These are phyloP conservation scores for Moesziomyces antarcticus DNA, from an alignment of 1,284 basidiomycete genomes.

Conservation along the genomic window DNA sequence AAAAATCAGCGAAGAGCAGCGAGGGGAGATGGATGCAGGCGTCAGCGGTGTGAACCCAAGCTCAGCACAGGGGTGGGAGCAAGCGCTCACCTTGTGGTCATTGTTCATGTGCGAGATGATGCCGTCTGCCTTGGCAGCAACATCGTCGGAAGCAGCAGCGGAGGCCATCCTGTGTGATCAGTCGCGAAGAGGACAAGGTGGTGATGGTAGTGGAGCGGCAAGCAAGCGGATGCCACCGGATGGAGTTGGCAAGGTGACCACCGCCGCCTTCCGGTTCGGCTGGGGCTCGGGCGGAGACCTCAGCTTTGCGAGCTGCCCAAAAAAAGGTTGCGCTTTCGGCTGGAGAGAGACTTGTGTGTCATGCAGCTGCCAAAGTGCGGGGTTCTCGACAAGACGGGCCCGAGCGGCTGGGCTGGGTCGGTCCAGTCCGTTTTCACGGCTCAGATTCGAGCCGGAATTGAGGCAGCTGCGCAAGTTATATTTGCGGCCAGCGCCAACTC, in stretches of 20 bases:
- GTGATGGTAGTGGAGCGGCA: not conserved
- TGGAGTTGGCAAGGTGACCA: not conserved
- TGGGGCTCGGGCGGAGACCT: not conserved
- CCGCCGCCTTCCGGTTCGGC: not conserved
- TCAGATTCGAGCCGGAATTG: constrained; percentile 2
- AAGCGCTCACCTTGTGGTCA: constrained; percentile 40
- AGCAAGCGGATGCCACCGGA: not conserved
- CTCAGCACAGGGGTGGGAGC: not conserved
- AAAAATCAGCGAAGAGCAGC: too few relatives aligned
- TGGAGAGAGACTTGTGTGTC: not conserved
- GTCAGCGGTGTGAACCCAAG: not conserved
- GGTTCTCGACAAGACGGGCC: not conserved
- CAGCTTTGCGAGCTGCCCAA: not conserved
- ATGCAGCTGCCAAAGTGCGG: constrained; percentile 11
- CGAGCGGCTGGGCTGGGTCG: not conserved
- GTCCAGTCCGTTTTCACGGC: constrained; percentile 20
- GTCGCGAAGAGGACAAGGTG: not conserved
- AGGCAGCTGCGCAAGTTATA: constrained; percentile 5
- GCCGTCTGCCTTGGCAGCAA: constrained; percentile 42
- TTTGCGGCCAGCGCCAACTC: constrained; percentile 8
- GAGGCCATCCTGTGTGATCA: constrained; percentile 7
- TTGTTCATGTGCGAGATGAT: constrained; percentile 53
- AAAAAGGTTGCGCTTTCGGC: not conserved
- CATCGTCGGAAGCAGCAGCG: constrained; percentile 20
- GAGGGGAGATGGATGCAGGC: too few relatives aligned